Conservation (phyloP, 306 rosid species). For the Prosopis cineraria region DNA sequence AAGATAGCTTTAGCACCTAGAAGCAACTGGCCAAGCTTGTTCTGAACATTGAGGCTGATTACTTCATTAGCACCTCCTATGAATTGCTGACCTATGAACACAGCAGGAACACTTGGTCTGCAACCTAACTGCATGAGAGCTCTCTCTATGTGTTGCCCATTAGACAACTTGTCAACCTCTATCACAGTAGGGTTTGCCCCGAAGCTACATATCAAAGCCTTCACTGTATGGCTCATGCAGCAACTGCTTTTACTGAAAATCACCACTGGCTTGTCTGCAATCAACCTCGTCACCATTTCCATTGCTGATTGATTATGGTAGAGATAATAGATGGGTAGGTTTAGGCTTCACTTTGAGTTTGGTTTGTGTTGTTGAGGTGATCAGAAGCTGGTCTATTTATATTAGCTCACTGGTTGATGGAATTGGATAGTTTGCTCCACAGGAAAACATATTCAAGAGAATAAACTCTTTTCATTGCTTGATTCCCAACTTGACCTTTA, state of each 20-base stretch:
- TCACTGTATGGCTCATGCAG: slow-evolving; percentile 50
- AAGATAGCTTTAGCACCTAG: slow-evolving; percentile 52
- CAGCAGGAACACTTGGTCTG: slow-evolving; percentile 53
- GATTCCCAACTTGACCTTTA: neutral
- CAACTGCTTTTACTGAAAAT: slow-evolving; percentile 72
- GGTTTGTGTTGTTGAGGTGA: slow-evolving; percentile 36
- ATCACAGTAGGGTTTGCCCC: slow-evolving; percentile 52
- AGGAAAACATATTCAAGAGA: slow-evolving; percentile 33
- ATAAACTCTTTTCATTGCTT: slow-evolving; percentile 2
- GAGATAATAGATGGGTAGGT: neutral
- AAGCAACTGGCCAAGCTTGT: slow-evolving; percentile 50
- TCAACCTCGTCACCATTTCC: slow-evolving; percentile 57
- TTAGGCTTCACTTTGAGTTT: slow-evolving; percentile 3
- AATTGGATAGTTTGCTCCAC: neutral
- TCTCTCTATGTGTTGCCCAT: slow-evolving; percentile 46
- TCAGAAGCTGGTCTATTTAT: slow-evolving; percentile 46
- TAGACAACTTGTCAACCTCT: slow-evolving; percentile 46
- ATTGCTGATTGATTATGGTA: slow-evolving; percentile 32
- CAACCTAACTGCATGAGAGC: slow-evolving; percentile 35
- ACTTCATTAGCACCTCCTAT: slow-evolving; percentile 51
- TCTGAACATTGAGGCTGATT: slow-evolving; percentile 53
- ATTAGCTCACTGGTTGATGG: slow-evolving; percentile 26
- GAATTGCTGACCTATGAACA: slow-evolving; percentile 54
- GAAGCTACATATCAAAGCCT: slow-evolving; percentile 43
- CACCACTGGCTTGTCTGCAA: slow-evolving; percentile 65